These are phyloP conservation scores for Thinopyrum obtusiflorum DNA, from an alignment of 202 grass and related monocot species.

Conservation along the genomic window DNA sequence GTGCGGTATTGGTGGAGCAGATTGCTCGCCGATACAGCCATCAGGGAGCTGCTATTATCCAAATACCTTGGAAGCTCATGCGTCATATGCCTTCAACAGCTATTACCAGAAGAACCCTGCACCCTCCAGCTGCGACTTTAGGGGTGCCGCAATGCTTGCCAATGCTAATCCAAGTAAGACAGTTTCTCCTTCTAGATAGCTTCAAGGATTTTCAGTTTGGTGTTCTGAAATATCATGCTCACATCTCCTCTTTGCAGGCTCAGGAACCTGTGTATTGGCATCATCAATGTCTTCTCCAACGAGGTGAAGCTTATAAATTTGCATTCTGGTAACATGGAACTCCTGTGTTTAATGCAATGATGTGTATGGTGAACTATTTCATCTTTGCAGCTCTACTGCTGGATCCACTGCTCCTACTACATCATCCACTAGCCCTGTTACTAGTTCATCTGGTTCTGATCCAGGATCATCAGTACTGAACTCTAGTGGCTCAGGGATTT, in stretches of 20 bases:
- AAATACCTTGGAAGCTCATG: slow-evolving; percentile 67
- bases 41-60: slow-evolving; percentile 66
- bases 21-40: slow-evolving; percentile 61
- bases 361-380: slow-evolving; percentile 8
- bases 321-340: slow-evolving; percentile 1
- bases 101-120: slow-evolving; percentile 65
- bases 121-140: slow-evolving; percentile 64
- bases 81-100: slow-evolving; percentile 77
- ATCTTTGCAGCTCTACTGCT: slow-evolving; percentile 38
- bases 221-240: background rate
- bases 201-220: background rate
- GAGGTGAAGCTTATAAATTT: slow-evolving; percentile 31
- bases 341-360: background rate
- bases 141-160: slow-evolving; percentile 53
- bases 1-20: slow-evolving; percentile 52
- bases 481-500: slow-evolving; percentile 28
- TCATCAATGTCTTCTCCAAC: slow-evolving; percentile 26
- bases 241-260: slow-evolving; percentile 37
- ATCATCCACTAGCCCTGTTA: slow-evolving; percentile 23
- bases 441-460: slow-evolving; percentile 31
- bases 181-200: background rate
- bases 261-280: slow-evolving; percentile 43
- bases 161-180: slow-evolving; percentile 70
- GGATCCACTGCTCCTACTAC: slow-evolving; percentile 26
- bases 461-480: slow-evolving; percentile 46